Evolutionary conservation across 2,329 filamentous ascomycete genomes (phyloP).

Genomic region (Verticillium tricorpus): DNA sequence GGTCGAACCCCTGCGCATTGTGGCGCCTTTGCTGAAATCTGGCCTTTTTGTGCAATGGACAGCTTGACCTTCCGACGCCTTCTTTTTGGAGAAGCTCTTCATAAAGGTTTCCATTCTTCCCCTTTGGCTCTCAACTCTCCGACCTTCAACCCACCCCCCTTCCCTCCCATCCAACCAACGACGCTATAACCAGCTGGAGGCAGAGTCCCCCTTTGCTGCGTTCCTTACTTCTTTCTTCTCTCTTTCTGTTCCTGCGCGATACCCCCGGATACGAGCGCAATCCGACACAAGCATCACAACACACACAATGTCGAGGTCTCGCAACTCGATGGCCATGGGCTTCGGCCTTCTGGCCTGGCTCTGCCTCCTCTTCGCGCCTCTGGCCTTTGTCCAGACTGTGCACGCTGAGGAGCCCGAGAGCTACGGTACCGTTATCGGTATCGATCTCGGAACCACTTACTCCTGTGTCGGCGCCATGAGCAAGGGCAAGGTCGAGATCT

Average conservation of each 20-base stretch:
- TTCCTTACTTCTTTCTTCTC: not conserved
- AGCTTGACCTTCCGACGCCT: conserved; percentile 38
- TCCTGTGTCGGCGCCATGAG: conserved; percentile 94
- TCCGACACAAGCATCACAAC: not conserved
- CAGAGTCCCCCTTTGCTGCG: not conserved
- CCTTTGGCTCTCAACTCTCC: conserved; percentile 9
- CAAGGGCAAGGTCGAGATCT: conserved; percentile 90
- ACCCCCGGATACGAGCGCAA: not conserved
- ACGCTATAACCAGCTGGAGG: conserved; percentile 8
- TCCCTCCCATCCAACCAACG: conserved; percentile 4
- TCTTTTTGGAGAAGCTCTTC: conserved; percentile 25
- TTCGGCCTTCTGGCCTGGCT: conserved; percentile 91
- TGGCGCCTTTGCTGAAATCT: conserved; percentile 37
- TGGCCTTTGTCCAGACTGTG: conserved; percentile 78
- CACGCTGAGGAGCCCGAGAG: conserved; percentile 69
- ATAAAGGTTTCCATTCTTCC: conserved; percentile 27
- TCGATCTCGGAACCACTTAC: conserved; percentile 86
- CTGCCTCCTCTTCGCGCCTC: conserved; percentile 79
- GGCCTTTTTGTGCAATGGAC: conserved; percentile 44
- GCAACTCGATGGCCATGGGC: conserved; percentile 69
- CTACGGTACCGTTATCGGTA: conserved; percentile 89
- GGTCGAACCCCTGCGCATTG: conserved; percentile 11
- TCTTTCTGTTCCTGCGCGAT: conserved; percentile 2
- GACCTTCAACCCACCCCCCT: conserved; percentile 4
- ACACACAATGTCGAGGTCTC: conserved; percentile 48